A percentile compares a stretch with the other conserved stretches of the same genome.
These are phyloP conservation scores for Trichophaea hybrida DNA, from an alignment of 2,329 filamentous ascomycete genomes.

Conservation along the genomic window DNA sequence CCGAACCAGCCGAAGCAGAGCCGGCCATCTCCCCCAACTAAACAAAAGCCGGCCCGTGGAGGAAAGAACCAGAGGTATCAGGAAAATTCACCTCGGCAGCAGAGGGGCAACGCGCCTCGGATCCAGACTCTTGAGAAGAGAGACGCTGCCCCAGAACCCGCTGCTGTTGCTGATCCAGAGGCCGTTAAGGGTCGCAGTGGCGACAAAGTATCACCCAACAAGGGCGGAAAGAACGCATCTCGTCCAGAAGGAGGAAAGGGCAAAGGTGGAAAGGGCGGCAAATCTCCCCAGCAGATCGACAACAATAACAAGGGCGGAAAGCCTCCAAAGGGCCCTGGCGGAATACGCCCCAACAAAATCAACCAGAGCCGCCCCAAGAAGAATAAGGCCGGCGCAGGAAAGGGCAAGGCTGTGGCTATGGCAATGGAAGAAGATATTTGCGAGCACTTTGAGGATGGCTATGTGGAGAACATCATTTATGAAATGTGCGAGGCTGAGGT, in stretches of 20 bases:
- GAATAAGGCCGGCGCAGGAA: background rate
- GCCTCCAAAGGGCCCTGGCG: background rate
- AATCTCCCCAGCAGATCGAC: background rate
- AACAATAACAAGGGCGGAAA: background rate
- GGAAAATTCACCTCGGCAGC: background rate
- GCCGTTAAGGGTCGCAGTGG: background rate
- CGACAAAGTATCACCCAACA: conserved; percentile 5
- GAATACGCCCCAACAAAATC: background rate
- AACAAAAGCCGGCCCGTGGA: background rate
- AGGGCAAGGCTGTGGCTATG: background rate
- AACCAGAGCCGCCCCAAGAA: conserved; percentile 12
- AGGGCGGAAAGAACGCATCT: conserved; percentile 8
- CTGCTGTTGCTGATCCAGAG: background rate
- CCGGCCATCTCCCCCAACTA: background rate
- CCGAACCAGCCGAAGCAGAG: conserved; percentile 2
- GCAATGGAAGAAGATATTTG: background rate
- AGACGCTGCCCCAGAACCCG: background rate
- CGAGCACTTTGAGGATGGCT: background rate
- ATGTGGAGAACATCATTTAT: background rate
- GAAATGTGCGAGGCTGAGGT: background rate
- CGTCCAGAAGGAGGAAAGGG: background rate
- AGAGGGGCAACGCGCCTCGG: background rate
- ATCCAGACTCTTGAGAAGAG: background rate
- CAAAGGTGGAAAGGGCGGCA: background rate
- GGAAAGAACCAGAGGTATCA: background rate